Evolutionary conservation across 345 rosid species (phyloP), one percentile per base, ranked within the genome.

Genomic region (Populus tremula): DNA sequence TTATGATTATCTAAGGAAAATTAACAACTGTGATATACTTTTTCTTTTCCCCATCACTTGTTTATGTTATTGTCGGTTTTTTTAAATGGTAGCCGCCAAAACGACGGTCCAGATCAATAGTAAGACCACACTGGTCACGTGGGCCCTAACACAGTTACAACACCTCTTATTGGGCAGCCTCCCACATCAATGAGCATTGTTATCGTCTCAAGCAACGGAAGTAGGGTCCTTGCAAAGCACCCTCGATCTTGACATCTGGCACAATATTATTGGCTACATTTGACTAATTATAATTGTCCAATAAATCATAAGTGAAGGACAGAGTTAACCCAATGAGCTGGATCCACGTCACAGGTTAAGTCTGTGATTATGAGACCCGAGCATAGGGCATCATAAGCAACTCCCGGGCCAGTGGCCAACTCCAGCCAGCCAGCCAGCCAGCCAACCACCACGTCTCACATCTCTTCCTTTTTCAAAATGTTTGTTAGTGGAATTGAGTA

Each of bases 131-230:
- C 20, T 36, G 29, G 21, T 41, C 86, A 70, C 78, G 84, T 54
- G 73, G 70, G 38, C 77, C 80, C 79, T 0, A 1, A 31, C 59
- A 21, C 21, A 39, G 71, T 77, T 82, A 43, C 77, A 67, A 54
- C 53, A 76, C 70, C 62, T 77, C 65, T 78, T 29, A 86, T 82
- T 84, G 78, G 82, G 68, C 82, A 67, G 82, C 35, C 78, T 77
- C 81, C 85, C 5, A 78, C 77, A 86, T 75, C 67, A 79, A 79
- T 86, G 85, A 50, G 70, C 75, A 53, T 84, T 36, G 82, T 77
- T 82, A 80, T 23, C 70, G 79, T 88, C 72, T 82, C 81, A 39
- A 74, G 77, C 64, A 39, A 39, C 9, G 43, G 41, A 12, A 17
- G 35, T 1, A 3, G 75, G 75, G 47, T 63, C 69, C 50, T 36